Conservation (phyloP, 345 rosid genomes). For the Theobroma cacao region DNA sequence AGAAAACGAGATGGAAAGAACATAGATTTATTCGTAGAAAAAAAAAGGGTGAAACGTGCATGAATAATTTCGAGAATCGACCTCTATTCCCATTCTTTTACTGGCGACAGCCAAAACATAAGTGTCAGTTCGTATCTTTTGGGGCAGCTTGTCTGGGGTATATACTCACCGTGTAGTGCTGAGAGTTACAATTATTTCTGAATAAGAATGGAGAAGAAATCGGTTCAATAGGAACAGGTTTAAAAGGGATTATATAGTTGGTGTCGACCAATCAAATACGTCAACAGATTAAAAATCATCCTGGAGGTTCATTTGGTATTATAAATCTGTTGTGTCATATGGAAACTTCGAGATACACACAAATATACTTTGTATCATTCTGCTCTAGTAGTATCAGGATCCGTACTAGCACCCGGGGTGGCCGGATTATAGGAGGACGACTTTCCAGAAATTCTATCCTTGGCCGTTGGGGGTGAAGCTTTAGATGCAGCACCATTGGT, state of each 20-base stretch:
- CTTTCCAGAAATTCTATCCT: conserved; percentile 7
- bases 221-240: not conserved
- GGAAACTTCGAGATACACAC: not conserved
- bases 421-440: conserved; percentile 13
- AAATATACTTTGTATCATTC: not conserved
- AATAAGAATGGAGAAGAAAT: not conserved
- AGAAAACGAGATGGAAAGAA: too few relatives aligned
- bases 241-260: not conserved
- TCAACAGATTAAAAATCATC: not conserved
- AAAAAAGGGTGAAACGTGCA: not conserved
- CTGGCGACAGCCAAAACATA: not conserved
- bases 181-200: not conserved
- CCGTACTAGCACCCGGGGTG: conserved; percentile 7
- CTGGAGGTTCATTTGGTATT: not conserved
- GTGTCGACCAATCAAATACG: not conserved
- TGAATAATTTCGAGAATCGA: not conserved
- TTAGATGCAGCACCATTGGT: conserved; percentile 7
- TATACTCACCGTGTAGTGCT: not conserved
- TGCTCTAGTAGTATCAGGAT: conserved; percentile 5
- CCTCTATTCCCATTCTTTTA: too few relatives aligned
- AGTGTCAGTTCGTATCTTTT: not conserved
- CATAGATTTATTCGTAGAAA: too few relatives aligned
- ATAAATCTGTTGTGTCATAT: not conserved
- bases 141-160: not conserved
- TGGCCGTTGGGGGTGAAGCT: conserved; percentile 15